Evolutionary conservation across 495 filamentous ascomycete species (phyloP), one percentile per base, ranked within the genome.

Genomic region (Lepraria neglecta): DNA sequence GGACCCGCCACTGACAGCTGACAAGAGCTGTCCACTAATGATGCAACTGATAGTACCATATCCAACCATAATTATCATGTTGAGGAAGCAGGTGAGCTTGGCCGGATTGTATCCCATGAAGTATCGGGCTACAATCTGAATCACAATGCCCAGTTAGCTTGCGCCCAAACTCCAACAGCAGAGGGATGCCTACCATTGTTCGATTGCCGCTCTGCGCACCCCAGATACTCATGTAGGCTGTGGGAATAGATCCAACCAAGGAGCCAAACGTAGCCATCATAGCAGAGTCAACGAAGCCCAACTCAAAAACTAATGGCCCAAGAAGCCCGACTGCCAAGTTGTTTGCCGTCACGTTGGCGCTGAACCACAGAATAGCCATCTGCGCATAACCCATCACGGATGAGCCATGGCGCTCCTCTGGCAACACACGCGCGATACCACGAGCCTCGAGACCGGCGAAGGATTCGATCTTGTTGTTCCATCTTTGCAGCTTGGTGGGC

Each of bases 91-190:
- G 57, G 86, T 82, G 11, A 90, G 63, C 71, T 88, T 90, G 50
- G 81, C 80, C 1, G 88, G 87, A 73, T 84, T 90, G 73, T 87
- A 91, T 6, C 88, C 88, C 85, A 91, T 90, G 53, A 83, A 82
- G 68, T 85, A 90, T 6, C 87, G 80, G 6, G 83, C 74, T 45
- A 88, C 79, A 47, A 91, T 83, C 84, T 85, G 66, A 28, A 14
- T 28, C 3, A 19, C 31, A 5, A 38, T 7, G 12, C 35, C 12
- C 35, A 38, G 7, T 38, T 38, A 38, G 6, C 7, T 38, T 38
- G 4, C 7, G 35, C 35, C 35, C 35, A 38, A 2, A 11, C 6
- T 38, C 35, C 35, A 38, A 38, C 2, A 38, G 35, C 2, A 21
- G 5, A n/a, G 2, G 5, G 4, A 12, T 33, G 69, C 72, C 62